phyloP scores from a whole-genome alignment of 805 yeast genomes.

The Peterozyma xylosa region DNA sequence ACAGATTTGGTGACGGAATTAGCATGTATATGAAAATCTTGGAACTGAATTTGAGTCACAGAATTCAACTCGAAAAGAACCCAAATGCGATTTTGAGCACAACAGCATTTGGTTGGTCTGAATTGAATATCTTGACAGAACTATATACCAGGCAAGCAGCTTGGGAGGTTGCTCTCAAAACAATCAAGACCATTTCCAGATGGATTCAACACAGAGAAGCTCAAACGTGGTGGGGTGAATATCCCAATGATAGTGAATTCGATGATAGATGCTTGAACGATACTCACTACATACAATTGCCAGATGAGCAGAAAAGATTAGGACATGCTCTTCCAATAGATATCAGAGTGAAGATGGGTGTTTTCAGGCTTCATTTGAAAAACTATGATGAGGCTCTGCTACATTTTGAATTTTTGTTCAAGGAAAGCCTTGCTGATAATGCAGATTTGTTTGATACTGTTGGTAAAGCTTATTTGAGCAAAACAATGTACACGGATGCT shows the following conservation, averaged over 20 bases:
- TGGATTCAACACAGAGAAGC: constrained; percentile 71
- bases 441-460: constrained; percentile 72
- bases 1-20: constrained; percentile 67
- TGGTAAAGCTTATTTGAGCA: constrained; percentile 63
- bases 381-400: constrained; percentile 61
- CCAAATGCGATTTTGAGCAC: constrained; percentile 16
- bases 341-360: constrained; percentile 74
- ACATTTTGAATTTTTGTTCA: constrained; percentile 58
- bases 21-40: constrained; percentile 58
- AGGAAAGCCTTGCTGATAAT: constrained; percentile 50
- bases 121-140: constrained; percentile 77
- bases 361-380: constrained; percentile 59
- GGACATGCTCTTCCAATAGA: constrained; percentile 67
- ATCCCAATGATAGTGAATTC: constrained; percentile 70
- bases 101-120: constrained; percentile 78
- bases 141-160: constrained; percentile 64
- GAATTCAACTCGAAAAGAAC: constrained; percentile 19
- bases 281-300: constrained; percentile 31
- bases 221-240: constrained; percentile 62
- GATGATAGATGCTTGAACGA: constrained; percentile 59
- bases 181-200: constrained; percentile 65
- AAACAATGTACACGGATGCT: constrained; percentile 71
- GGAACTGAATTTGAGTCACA: constrained; percentile 44
- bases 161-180: constrained; percentile 54
- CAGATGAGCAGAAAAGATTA: constrained; percentile 30